Percentiles rank a stretch among this genome's conserved stretches.
These are phyloP conservation scores for Rhododendron vialii DNA, from an alignment of 148 eudicot species.

Conservation along the genomic window DNA sequence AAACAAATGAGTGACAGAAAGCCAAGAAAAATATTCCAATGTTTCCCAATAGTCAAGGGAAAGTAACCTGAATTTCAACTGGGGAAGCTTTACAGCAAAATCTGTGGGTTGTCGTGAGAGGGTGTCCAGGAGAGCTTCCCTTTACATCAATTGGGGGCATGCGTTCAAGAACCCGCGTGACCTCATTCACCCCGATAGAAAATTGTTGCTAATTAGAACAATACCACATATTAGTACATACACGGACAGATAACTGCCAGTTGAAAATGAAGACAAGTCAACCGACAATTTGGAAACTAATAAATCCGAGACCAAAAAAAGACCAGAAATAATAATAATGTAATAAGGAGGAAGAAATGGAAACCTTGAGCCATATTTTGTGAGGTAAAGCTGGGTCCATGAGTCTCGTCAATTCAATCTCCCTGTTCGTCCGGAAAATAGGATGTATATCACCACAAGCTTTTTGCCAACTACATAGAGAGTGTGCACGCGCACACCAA, in stretches of 20 bases:
- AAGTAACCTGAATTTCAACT: constrained; percentile 33
- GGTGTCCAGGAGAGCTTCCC: constrained; percentile 2
- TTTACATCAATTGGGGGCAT: constrained; percentile 30
- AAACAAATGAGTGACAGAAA: not conserved
- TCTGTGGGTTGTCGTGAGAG: not conserved
- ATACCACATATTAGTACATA: not conserved
- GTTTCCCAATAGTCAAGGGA: not conserved
- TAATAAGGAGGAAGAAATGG: not conserved
- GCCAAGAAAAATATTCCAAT: not conserved
- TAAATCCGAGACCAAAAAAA: not conserved
- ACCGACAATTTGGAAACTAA: not conserved
- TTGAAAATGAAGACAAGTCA: not conserved
- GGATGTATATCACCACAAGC: not conserved
- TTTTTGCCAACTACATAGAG: not conserved
- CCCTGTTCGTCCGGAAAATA: constrained; percentile 25
- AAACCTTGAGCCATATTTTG: constrained; percentile 72
- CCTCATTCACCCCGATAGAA: constrained; percentile 83
- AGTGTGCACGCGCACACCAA: not conserved
- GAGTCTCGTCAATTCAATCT: constrained; percentile 44
- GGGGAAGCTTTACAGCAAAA: constrained; percentile 12
- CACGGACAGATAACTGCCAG: not conserved
- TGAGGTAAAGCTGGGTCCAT: constrained; percentile 41
- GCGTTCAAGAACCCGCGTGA: constrained; percentile 77
- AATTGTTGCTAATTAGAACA: constrained; percentile 52
- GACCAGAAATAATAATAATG: not conserved